Evolutionary conservation across 768 basidiomycete species (phyloP), one percentile per base, ranked within the genome.

Genomic region (Naganishia randhawae): DNA sequence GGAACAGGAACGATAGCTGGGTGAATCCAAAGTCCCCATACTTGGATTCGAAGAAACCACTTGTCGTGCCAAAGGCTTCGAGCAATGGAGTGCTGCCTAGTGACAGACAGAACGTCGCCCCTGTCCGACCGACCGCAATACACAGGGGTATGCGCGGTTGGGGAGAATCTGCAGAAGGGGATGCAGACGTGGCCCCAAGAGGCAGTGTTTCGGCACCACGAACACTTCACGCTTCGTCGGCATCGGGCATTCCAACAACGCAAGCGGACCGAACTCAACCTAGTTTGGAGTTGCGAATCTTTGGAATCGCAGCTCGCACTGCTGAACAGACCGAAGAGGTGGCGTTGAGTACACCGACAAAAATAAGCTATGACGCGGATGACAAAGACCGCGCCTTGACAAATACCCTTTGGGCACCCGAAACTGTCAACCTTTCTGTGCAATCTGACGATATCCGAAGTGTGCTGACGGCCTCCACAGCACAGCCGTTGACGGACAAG

Each of bases 1-100:
- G 70, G 65, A 42, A 55, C 31, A 31, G 63, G 41, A 68, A 73
- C 50, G 76, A 79, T 53, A 71, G 66, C 39, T 67, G 66, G 62
- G 11, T 77, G 69, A 51, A 68, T 76, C 41, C 72, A 72, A 19
- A 35, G 7, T 33, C 22, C 13, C 11, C n/a, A 17, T 25, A 32
- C 0, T 22, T 35, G 62, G 25, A 41, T 22, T 9, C 29, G 7
- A 54, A 50, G 51, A 13, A 45, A 63, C n/a, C 25, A n/a, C n/a
- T 19, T n/a, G 14, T 32, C 14, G 16, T 10, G 39, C 32, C 32
- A 19, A 62, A 41, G 35, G 25, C 57, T 19, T 25, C 25, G 31
- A 11, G 25, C 7, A 50, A n/a, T 9, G 50, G 37, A 17, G 27
- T 50, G 1, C 22, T 41, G 37, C 19, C 6, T n/a, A 14, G 22